These are phyloP conservation scores for Suillus discolor DNA, from an alignment of 768 basidiomycete species.

Conservation along the genomic window DNA sequence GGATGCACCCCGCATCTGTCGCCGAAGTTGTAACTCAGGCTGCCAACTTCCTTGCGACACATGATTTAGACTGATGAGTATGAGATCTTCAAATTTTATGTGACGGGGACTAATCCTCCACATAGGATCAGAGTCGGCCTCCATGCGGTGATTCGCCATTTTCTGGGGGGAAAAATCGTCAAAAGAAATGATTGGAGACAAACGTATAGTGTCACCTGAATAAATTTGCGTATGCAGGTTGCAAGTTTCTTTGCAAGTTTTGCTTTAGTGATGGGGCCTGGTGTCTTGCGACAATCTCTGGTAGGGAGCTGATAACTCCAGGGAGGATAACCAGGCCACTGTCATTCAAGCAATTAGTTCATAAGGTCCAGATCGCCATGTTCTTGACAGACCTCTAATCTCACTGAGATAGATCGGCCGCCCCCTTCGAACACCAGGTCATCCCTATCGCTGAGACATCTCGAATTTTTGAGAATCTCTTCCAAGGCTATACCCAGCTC, in stretches of 20 bases:
- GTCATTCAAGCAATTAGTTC: slow-evolving; percentile 11
- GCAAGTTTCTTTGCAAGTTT: slow-evolving; percentile 74
- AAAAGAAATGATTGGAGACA: neutral
- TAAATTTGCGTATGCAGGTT: slow-evolving; percentile 67
- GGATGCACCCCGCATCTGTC: neutral
- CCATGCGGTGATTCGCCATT: slow-evolving; percentile 47
- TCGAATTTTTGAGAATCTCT: slow-evolving; percentile 60
- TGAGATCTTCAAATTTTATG: slow-evolving; percentile 63
- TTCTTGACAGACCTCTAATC: slow-evolving; percentile 56
- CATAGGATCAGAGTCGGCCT: slow-evolving; percentile 53
- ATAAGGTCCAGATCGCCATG: neutral
- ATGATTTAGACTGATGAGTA: slow-evolving; percentile 76
- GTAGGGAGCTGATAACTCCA: slow-evolving; percentile 78
- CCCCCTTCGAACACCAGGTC: slow-evolving; percentile 63
- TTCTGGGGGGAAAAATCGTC: slow-evolving; percentile 41
- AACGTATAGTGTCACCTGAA: slow-evolving; percentile 43
- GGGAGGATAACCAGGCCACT: slow-evolving; percentile 80
- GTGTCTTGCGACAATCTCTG: slow-evolving; percentile 71
- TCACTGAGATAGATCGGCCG: slow-evolving; percentile 73
- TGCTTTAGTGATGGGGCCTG: slow-evolving; percentile 68
- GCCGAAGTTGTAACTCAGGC: slow-evolving; percentile 59
- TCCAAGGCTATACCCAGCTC: slow-evolving; percentile 63
- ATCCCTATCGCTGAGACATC: slow-evolving; percentile 55
- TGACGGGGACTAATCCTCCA: slow-evolving; percentile 60
- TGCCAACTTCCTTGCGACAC: slow-evolving; percentile 82